A percentile compares a stretch with the other conserved stretches of the same genome.
Evolutionary conservation across 2,329 filamentous ascomycete genomes (phyloP).

Genomic region (Clonostachys solani): DNA sequence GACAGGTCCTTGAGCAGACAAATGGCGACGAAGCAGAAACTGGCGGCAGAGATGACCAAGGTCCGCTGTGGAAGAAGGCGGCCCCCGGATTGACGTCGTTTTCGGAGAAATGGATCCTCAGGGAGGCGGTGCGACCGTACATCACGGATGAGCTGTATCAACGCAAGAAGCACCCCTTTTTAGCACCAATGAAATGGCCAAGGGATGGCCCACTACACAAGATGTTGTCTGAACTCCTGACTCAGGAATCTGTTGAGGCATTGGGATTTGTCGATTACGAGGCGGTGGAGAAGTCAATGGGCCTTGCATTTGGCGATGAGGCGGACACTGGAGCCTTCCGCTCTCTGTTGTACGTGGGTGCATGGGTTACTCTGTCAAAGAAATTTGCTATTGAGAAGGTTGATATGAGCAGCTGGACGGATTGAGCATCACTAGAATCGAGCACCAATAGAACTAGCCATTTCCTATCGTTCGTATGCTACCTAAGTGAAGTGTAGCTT

Average conservation of each 20-base stretch:
- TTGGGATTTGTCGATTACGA: constrained; percentile 35
- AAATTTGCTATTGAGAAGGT: constrained; percentile 27
- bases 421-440: too few relatives aligned
- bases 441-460: too few relatives aligned
- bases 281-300: constrained; percentile 23
- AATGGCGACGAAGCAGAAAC: neutral
- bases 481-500: too few relatives aligned
- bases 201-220: constrained; percentile 35
- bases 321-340: constrained; percentile 26
- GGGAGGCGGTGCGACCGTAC: constrained; percentile 43
- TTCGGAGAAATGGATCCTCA: constrained; percentile 45
- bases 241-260: constrained; percentile 24
- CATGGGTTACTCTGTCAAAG: constrained; percentile 37
- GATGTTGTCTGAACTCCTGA: constrained; percentile 21
- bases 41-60: neutral
- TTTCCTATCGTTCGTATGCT: too few relatives aligned
- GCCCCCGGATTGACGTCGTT: constrained; percentile 13
- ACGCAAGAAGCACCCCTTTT: constrained; percentile 42
- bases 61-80: constrained; percentile 4
- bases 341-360: constrained; percentile 26
- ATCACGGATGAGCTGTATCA: constrained; percentile 46
- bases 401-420: too few relatives aligned
- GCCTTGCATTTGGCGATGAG: constrained; percentile 28
- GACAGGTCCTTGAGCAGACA: neutral
- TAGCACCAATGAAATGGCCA: constrained; percentile 36